Conservation (phyloP, 2,329 filamentous ascomycete genomes). For the Aspergillus hortae region DNA sequence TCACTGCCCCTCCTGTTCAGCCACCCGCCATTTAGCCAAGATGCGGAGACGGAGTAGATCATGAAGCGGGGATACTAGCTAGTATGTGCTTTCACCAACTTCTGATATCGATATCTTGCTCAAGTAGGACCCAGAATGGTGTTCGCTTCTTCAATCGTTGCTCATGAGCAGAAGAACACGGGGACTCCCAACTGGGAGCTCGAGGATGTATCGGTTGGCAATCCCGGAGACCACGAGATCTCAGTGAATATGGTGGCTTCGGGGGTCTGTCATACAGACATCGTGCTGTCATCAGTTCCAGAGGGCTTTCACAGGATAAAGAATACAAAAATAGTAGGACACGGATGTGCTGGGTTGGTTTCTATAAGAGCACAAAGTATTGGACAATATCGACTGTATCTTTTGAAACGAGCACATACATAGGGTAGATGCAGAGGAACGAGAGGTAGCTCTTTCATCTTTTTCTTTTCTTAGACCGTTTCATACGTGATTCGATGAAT, state of each 20-base stretch:
- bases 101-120: no score
- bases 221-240: slow-evolving; percentile 14
- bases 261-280: slow-evolving; percentile 19
- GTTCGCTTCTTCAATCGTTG: not conserved
- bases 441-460: no score
- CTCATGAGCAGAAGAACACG: not conserved
- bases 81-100: not conserved
- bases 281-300: slow-evolving; percentile 11
- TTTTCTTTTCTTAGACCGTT: no score
- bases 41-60: no score
- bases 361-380: no score
- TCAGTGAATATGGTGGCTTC: slow-evolving; percentile 14
- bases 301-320: slow-evolving; percentile 3
- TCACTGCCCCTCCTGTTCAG: no score
- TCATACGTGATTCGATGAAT: no score
- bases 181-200: not conserved
- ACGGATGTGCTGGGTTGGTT: slow-evolving; percentile 16
- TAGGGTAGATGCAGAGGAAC: no score
- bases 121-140: not conserved
- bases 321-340: slow-evolving; percentile 27
- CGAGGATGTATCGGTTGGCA: not conserved
- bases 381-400: no score
- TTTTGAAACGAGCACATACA: no score
- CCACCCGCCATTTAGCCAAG: no score
- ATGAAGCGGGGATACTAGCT: no score